Conservation (phyloP, 2,329 filamentous ascomycete genomes). For the Botrytis porri region DNA sequence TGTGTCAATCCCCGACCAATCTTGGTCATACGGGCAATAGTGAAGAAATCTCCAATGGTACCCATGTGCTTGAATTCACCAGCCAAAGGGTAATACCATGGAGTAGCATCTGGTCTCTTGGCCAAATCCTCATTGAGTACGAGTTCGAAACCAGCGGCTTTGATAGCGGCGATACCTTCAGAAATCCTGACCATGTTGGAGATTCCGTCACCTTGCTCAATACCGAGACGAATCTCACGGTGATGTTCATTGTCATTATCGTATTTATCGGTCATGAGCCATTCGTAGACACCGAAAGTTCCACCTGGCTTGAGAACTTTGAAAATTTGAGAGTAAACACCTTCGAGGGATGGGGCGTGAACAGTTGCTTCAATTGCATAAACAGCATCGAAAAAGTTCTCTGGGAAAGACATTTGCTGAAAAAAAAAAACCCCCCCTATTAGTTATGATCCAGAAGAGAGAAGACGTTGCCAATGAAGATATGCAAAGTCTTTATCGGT, state of each 20-base stretch:
- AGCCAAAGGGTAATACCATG: constrained; percentile 92
- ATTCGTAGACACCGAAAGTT: constrained; percentile 96
- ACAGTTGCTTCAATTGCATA: constrained; percentile 98
- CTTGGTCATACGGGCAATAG: constrained; percentile 85
- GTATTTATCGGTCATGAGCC: constrained; percentile 96
- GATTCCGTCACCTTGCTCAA: constrained; percentile 94
- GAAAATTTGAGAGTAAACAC: constrained; percentile 92
- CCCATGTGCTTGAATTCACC: constrained; percentile 83
- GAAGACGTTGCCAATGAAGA: neutral
- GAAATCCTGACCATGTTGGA: constrained; percentile 92
- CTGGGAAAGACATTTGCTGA: constrained; percentile 89
- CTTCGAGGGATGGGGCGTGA: constrained; percentile 85
- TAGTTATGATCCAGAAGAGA: neutral
- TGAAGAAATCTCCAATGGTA: constrained; percentile 74
- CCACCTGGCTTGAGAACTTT: constrained; percentile 94
- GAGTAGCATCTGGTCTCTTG: constrained; percentile 67
- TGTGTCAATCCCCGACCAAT: constrained; percentile 74
- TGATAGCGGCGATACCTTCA: constrained; percentile 78
- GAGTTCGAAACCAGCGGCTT: constrained; percentile 82
- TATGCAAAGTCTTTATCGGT: neutral
- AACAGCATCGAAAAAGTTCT: constrained; percentile 89
- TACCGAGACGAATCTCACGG: constrained; percentile 86
- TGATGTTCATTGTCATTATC: constrained; percentile 85
- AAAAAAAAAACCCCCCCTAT: too few species aligned
- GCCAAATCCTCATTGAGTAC: constrained; percentile 85